phyloP scores from a whole-genome alignment of 2,329 filamentous ascomycete genomes.

The Huntiella bhutanensis region DNA sequence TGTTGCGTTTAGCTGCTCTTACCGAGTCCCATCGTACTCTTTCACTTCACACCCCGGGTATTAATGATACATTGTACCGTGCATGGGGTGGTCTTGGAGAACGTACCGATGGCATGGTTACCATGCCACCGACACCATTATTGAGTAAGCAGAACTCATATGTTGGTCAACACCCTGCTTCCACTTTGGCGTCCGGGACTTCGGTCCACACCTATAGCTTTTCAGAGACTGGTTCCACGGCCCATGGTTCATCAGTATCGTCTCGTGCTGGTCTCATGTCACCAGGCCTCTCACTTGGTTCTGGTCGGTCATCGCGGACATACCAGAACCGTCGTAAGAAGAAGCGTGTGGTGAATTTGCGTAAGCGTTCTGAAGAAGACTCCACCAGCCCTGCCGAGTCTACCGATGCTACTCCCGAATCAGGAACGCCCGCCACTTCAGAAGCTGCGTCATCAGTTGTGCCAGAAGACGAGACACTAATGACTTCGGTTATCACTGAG shows the following conservation, averaged over 20 bases:
- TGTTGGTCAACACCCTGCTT: background rate
- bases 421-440: constrained; percentile 28
- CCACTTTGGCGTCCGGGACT: background rate
- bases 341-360: constrained; percentile 63
- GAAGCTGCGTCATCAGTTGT: constrained; percentile 16
- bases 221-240: constrained; percentile 47
- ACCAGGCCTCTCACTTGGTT: constrained; percentile 40
- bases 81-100: constrained; percentile 76
- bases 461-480: constrained; percentile 41
- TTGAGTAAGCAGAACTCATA: constrained; percentile 47
- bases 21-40: constrained; percentile 79
- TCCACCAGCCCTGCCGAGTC: constrained; percentile 25
- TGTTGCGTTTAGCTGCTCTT: constrained; percentile 63
- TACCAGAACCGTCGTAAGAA: constrained; percentile 58
- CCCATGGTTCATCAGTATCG: constrained; percentile 37
- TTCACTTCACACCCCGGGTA: constrained; percentile 80
- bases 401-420: constrained; percentile 29
- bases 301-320: constrained; percentile 37
- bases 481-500: constrained; percentile 37
- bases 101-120: constrained; percentile 35
- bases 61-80: constrained; percentile 74
- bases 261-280: constrained; percentile 29
- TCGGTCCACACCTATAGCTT: constrained; percentile 33
- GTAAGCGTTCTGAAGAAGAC: constrained; percentile 33
- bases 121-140: constrained; percentile 23